A percentile compares a stretch with the other conserved stretches of the same genome.
These are phyloP conservation scores for Fraxinus baroniana DNA, from an alignment of 305 asterid species.

Conservation along the genomic window DNA sequence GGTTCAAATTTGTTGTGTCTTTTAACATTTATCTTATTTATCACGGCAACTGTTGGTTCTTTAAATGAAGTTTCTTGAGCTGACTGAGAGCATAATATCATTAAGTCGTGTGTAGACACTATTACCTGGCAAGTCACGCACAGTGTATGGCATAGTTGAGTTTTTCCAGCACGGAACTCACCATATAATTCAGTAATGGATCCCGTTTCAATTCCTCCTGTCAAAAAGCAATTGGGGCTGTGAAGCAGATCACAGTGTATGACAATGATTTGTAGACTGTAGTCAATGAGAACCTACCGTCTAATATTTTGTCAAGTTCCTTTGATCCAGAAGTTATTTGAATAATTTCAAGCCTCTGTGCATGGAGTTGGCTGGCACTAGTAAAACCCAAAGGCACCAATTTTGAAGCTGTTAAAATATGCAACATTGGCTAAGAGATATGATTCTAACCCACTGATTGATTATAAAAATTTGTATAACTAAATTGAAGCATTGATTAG, in stretches of 20 bases:
- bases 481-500: neutral
- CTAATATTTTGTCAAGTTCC: constrained; percentile 86
- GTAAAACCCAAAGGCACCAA: constrained; percentile 95
- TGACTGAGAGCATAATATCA: constrained; percentile 3
- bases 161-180: constrained; percentile 91
- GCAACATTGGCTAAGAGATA: neutral
- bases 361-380: constrained; percentile 83
- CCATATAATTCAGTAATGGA: constrained; percentile 91
- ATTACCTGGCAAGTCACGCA: constrained; percentile 96
- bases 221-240: constrained; percentile 14
- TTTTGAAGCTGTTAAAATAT: constrained; percentile 70
- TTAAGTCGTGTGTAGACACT: neutral
- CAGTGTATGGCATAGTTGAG: constrained; percentile 92
- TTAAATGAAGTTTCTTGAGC: neutral
- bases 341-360: constrained; percentile 95
- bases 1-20: neutral
- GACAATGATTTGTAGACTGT: neutral
- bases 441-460: neutral
- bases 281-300: constrained; percentile 46
- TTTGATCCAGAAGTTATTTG: constrained; percentile 94
- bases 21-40: neutral
- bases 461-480: neutral
- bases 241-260: constrained; percentile 1
- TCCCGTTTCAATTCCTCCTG: constrained; percentile 96
- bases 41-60: neutral